Evolutionary conservation across 192 early-diverging fungal genomes (phyloP), one percentile per base, ranked within the genome.

Genomic region (Spizellomyces punctatus): DNA sequence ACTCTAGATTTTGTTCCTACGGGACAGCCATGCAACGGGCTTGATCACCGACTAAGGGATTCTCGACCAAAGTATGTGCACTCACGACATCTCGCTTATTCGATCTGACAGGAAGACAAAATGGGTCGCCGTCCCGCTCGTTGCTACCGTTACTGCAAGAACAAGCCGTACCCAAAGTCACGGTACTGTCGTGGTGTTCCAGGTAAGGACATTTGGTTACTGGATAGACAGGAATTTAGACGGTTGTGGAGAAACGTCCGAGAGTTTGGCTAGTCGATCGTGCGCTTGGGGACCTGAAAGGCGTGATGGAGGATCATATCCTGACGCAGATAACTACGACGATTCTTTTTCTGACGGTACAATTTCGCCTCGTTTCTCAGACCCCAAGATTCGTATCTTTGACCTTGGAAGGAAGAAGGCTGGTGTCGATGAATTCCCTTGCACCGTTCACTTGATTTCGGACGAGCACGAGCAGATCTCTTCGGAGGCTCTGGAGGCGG

Each of bases 111-210:
- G 54, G 60, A 36, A 62, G 60, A 62, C 60, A 65, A 65, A 65
- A 95, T 97, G 95, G 95, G 93, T 93, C 94, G 95, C 75, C 94
- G 95, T 93, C 95, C 95, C 79, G 93, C 95, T 87, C 91, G 95
- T 69, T 97, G 95, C 86, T 98, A 96, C 86, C 88, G 96, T 79
- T 98, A 98, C 88, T 96, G 94, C 85, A 98, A 96, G 89, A 96
- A 96, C 93, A 98, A 98, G 91, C 95, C 94, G 75, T 98, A 97
- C 85, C 96, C 96, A 71, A 98, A 96, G 89, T 95, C 91, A 69
- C 91, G 92, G 67, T 98, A 92, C 91, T 93, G 89, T 86, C 95
- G 94, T 91, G 96, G 95, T 95, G 95, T 98, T 74, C 96, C 95
- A 48, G 86, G 85, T 86, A 74, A 62, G 80, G 69, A 17, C 59